Base-by-base conservation (phyloP, 352 stramenopile genomes). In the Phytophthora pisi region DNA sequence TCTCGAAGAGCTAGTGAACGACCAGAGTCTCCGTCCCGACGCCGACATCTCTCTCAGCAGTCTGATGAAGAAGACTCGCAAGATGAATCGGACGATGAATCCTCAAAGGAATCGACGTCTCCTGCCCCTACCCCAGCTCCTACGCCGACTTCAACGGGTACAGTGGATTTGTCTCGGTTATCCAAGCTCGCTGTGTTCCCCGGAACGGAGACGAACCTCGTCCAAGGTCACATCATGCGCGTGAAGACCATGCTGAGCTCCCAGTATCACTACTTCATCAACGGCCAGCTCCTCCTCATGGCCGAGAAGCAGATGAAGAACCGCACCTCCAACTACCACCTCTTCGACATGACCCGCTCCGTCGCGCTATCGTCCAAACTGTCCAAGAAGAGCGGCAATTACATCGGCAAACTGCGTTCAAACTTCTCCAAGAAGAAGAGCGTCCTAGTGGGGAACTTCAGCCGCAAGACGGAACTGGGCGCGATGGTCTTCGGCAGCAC, bases 361-460 rank as follows among this genome's bases (percentile, higher is more conserved):
- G 70, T 72, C 8, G 71, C 77, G 15, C 40, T 81, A 3, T 60
- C 72, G 1, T 70, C 66, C 28, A 86, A 86, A 30, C 62, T 96
- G 1, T 86, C 75, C 5, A 97, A 97, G 70, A 97, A 97, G 64
- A 90, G 84, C 40, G 91, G 89, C 46, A 95, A 97, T 52, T 97
- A 97, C 75, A 75, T 97, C 16, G 91, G 91, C 38, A 97, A 97
- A 57, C 47, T 97, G 38, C 77, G 86, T 9, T 86, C 79, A 1
- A 92, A 87, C 53, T 90, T 95, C 45, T 88, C 81, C 24, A 86
- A 86, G 34, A 85, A 86, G 43, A 91, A 90, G 57, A 91, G 77
- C 57, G 84, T 92, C 47, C 66, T 97, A 9, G 75, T 95, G 26
- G 80, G 77, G 51, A 87, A 86, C 42, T 81, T 84, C 38, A 81